phyloP scores from a whole-genome alignment of 495 filamentous ascomycete genomes.

The Cudoniella acicularis region DNA sequence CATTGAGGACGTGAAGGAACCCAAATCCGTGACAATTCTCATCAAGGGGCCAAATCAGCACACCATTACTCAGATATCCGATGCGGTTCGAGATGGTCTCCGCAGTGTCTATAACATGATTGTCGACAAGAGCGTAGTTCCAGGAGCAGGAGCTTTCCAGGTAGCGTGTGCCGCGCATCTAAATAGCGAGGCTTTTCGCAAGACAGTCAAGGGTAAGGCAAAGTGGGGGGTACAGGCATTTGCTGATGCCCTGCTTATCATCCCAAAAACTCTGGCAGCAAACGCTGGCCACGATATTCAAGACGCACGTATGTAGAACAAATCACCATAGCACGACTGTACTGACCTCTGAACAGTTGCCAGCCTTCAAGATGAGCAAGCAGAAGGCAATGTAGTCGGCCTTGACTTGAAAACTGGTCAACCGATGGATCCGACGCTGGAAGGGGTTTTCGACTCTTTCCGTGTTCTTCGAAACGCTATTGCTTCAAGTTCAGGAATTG shows the following conservation, averaged over 20 bases:
- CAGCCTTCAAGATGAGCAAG: slow-evolving; percentile 76
- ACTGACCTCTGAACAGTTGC: slow-evolving; percentile 53
- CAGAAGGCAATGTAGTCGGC: slow-evolving; percentile 81
- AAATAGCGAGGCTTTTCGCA: slow-evolving; percentile 73
- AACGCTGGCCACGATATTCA: slow-evolving; percentile 97
- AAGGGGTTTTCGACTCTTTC: slow-evolving; percentile 95
- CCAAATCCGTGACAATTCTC: slow-evolving; percentile 96
- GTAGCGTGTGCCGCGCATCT: slow-evolving; percentile 90
- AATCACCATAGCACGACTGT: neutral
- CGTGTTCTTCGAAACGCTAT: slow-evolving; percentile 89
- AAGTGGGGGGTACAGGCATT: slow-evolving; percentile 94
- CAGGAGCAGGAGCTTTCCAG: slow-evolving; percentile 94
- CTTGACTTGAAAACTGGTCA: slow-evolving; percentile 81
- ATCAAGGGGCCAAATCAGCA: slow-evolving; percentile 98
- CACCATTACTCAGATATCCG: slow-evolving; percentile 92
- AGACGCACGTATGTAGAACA: slow-evolving; percentile 66
- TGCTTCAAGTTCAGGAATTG: slow-evolving; percentile 91
- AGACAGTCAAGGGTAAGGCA: slow-evolving; percentile 92
- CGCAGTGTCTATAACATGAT: slow-evolving; percentile 98
- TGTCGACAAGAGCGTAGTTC: slow-evolving; percentile 90
- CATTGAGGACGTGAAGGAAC: slow-evolving; percentile 96
- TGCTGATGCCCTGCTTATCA: slow-evolving; percentile 87
- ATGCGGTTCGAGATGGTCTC: slow-evolving; percentile 94
- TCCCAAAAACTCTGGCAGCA: slow-evolving; percentile 94
- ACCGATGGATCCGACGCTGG: slow-evolving; percentile 92